Percentiles rank a stretch among this genome's conserved stretches.
Conservation (phyloP, 495 filamentous ascomycete species). For the Melanomma pulvis-pyrius region DNA sequence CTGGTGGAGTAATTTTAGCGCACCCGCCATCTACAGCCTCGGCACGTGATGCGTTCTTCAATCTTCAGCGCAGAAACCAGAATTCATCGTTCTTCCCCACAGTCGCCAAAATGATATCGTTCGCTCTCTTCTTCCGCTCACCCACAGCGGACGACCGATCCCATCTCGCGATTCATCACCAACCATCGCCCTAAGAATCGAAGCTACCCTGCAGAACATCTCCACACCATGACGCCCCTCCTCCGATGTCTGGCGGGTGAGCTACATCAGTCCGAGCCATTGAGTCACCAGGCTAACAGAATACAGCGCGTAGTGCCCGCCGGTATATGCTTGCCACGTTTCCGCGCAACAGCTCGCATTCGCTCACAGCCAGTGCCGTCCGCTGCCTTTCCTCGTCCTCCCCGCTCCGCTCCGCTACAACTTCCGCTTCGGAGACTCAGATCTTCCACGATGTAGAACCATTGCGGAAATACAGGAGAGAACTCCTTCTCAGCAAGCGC, state of each 20-base stretch:
- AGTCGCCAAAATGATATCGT: conserved; percentile 13
- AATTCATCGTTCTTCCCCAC: not conserved
- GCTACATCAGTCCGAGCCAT: conserved; percentile 6
- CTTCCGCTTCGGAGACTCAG: conserved; percentile 53
- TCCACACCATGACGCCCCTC: conserved; percentile 10
- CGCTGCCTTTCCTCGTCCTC: conserved; percentile 21
- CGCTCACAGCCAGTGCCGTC: not conserved
- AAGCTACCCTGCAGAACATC: not conserved
- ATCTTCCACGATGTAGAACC: conserved; percentile 72
- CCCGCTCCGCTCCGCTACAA: conserved; percentile 24
- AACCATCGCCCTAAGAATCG: conserved; percentile 7
- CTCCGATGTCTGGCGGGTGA: not conserved
- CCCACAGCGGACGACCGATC: not conserved
- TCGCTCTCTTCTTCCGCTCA: conserved; percentile 2
- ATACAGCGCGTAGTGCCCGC: not conserved
- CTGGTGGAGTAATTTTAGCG: conserved; percentile 16
- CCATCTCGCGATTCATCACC: conserved; percentile 19
- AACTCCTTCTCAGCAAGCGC: conserved; percentile 66
- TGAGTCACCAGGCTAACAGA: conserved; percentile 6
- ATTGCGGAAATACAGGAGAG: conserved; percentile 71
- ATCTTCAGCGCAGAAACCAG: not conserved
- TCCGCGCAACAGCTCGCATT: not conserved
- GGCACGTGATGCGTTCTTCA: conserved; percentile 21
- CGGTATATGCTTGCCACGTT: not conserved
- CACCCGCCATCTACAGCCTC: not conserved